Evolutionary conservation across 164 flowering plant genomes (phyloP), one percentile per base, ranked within the genome.

Genomic region (Nelumbo lutea): DNA sequence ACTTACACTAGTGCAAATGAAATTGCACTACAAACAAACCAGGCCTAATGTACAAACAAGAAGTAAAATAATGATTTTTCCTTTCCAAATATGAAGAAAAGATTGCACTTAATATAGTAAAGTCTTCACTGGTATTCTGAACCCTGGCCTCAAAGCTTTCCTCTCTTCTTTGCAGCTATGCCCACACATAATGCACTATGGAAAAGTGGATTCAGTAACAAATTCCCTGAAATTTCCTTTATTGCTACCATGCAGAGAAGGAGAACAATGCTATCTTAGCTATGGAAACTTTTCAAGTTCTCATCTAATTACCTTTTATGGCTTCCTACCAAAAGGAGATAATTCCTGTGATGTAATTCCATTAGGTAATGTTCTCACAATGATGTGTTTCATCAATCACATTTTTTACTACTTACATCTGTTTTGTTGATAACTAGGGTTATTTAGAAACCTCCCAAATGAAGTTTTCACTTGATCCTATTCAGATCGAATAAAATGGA

Each of bases 301-400:
- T 57, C 96, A 94, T 84, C 82, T 91, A 13, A 62, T 94, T 56
- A 91, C 87, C 50, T 94, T 94, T 75, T 94, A 94, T 72, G 98
- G 97, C 53, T 94, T 94, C 76, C 41, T 87, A 53, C 90, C 97
- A 14, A 79, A 83, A 82, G 89, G 87, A 62, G 82, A 84, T 61
- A 94, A 90, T 68, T 84, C 73, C 40, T 79, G 83, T 79, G 96
- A 94, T 78, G 78, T 86, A 73, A 88, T 90, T 81, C 93, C 90
- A 42, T 72, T 94, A n/a, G 97, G 98, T 91, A 82, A 65, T 15
- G 67, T 67, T 65, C 59, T 68, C 57, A 5, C 13, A 62, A 15
- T 13, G 56, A 42, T 61, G 27, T 44, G 2, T 10, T 11, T 8
- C 53, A 13, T 5, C 42, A 27, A 42, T 6, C 8, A 44, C 40